Evolutionary conservation across 2,329 filamentous ascomycete genomes (phyloP).

Genomic region (Pleurostoma richardsiae): DNA sequence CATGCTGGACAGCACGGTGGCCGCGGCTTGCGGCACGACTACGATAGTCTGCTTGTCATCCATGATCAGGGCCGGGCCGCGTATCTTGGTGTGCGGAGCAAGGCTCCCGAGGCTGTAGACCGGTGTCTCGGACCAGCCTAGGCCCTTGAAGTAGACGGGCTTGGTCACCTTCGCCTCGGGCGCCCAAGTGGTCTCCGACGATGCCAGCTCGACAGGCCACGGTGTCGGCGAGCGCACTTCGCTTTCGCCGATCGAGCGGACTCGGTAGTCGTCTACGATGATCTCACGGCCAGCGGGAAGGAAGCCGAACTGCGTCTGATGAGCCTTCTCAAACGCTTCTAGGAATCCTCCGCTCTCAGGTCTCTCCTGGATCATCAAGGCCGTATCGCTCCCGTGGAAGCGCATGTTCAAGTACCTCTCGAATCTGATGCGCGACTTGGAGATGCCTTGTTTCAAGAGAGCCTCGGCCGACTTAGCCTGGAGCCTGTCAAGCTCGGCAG

Average conservation of each 20-base stretch:
- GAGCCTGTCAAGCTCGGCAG: not conserved
- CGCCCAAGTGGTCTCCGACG: not conserved
- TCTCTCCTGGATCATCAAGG: conserved; percentile 20
- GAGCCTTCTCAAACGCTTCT: conserved; percentile 4
- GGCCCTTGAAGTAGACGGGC: conserved; percentile 10
- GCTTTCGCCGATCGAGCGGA: not conserved
- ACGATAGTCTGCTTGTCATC: conserved; percentile 40
- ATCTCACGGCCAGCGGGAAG: conserved; percentile 1
- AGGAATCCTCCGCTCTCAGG: conserved; percentile 19
- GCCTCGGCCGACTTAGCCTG: not conserved
- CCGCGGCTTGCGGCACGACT: conserved; percentile 22
- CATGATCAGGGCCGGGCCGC: conserved; percentile 4
- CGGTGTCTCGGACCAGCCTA: conserved; percentile 10
- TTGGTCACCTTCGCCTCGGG: not conserved
- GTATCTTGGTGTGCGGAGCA: not conserved
- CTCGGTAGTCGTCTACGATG: conserved; percentile 2
- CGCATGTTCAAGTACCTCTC: conserved; percentile 18
- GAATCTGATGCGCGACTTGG: not conserved
- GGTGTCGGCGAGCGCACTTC: not conserved
- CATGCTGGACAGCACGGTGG: not conserved
- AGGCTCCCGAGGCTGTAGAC: conserved; percentile 8
- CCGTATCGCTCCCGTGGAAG: conserved; percentile 29
- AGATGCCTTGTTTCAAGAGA: not conserved
- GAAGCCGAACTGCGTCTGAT: conserved; percentile 5
- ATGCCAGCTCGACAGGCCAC: not conserved